Evolutionary conservation across 106 monocot species (phyloP).

Genomic region (Platanthera zijinensis): DNA sequence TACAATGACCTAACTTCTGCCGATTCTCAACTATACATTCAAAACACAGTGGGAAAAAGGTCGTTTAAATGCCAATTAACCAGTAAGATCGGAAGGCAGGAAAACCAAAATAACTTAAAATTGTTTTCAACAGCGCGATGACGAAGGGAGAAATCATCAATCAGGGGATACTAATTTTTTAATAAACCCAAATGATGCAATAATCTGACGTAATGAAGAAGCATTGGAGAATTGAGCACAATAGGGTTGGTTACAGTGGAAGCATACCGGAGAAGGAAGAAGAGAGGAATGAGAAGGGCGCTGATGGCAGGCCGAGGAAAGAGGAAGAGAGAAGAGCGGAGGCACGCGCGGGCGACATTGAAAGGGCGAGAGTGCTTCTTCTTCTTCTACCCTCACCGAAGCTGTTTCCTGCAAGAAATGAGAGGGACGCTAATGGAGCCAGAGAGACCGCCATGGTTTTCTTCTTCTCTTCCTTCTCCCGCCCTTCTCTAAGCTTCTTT

Average conservation of each 20-base stretch:
- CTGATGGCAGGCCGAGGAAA: constrained; percentile 10
- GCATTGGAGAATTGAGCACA: neutral
- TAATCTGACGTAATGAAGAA: neutral
- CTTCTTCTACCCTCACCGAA: neutral
- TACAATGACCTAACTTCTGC: neutral
- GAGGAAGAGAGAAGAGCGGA: constrained; percentile 12
- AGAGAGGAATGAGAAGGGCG: constrained; percentile 1
- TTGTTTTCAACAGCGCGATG: neutral
- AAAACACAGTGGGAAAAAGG: neutral
- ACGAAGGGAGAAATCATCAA: neutral
- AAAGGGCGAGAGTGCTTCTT: constrained; percentile 12
- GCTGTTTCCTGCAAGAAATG: constrained; percentile 4
- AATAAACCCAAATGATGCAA: neutral
- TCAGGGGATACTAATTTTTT: neutral
- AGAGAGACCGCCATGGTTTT: constrained; percentile 7
- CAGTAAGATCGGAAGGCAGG: neutral
- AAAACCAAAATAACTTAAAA: neutral
- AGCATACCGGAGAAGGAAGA: constrained; percentile 35
- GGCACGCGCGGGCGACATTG: neutral
- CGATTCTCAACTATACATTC: neutral
- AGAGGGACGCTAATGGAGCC: constrained; percentile 14
- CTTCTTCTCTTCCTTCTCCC: neutral
- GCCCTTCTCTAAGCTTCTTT: neutral
- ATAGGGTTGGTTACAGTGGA: neutral
- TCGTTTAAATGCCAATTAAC: neutral